Base-by-base conservation (phyloP, 2,329 filamentous ascomycete species). In the Aschersonia sp. region DNA sequence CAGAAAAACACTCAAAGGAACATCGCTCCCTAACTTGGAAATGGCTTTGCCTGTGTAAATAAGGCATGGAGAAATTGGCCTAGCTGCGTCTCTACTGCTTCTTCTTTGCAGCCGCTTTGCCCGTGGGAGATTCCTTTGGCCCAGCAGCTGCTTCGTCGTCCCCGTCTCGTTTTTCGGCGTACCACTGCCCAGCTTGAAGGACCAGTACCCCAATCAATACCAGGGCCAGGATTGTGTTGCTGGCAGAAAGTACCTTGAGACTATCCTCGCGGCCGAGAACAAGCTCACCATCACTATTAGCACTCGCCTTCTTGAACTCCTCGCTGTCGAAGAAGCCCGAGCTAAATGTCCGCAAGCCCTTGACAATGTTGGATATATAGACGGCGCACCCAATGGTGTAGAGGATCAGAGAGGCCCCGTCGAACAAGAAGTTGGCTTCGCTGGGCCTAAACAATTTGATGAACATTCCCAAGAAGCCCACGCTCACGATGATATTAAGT, bases 171-270 rank as follows among this genome's bases (percentile, higher is more conserved):
- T 86, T 77, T 75, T 97, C 89, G 30, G 92, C 92, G 69, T 98
- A 98, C 92, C 90, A 97, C 75, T 97, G 87, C 9, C 92, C 92
- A 22, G 87, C 87, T 77, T 98, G 92, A 60, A 98, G 68, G 35
- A 96, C 86, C 54, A 98, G 64, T 8, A 98, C 86, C 5, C 92
- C 92, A 4, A 97, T 82, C 47, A 98, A 68, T 32, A 98, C 87
- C 43, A 98, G 75, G 37, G 90, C 92, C 49, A 97, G 68, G 61
- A 98, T 98, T 4, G 92, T 97, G 67, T 98, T 95, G 65, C 87
- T 95, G 6, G 92, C 92, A 33, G 88, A 81, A 58, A 97, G 72
- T 12, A 98, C 90, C 70, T 87, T 85, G 57, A 98, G 69, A 58
- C 81, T 90, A 63, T 98, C 92, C 68, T 96, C 88, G 30, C 89